Percentiles rank a stretch among this genome's conserved stretches.
Conservation (phyloP, 1,284 basidiomycete genomes). For the Moesziomyces sp. region DNA sequence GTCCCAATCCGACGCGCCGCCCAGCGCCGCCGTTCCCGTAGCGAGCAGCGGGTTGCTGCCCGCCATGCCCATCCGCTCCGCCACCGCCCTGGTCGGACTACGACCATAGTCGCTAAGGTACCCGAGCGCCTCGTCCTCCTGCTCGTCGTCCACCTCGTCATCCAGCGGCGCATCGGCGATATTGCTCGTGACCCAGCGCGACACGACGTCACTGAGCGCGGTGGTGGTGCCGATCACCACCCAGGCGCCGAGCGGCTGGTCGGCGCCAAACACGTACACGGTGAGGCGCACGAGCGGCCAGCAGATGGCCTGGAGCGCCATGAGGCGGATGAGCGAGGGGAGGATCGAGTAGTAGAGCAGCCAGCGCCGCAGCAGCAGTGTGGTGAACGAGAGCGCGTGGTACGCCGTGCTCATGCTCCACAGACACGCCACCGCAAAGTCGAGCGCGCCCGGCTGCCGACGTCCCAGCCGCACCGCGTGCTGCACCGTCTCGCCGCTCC, state of each 20-base stretch:
- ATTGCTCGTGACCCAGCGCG: slow-evolving; percentile 66
- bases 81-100: slow-evolving; percentile 11
- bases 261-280: slow-evolving; percentile 75
- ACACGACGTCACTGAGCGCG: slow-evolving; percentile 59
- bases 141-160: slow-evolving; percentile 38
- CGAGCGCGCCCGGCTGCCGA: slow-evolving; percentile 44
- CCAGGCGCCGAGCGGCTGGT: slow-evolving; percentile 80
- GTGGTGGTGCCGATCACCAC: slow-evolving; percentile 83
- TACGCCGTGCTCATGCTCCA: slow-evolving; percentile 77
- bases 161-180: slow-evolving; percentile 59
- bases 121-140: slow-evolving; percentile 23
- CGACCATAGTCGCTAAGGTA: slow-evolving; percentile 31
- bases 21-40: slow-evolving; percentile 5
- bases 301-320: slow-evolving; percentile 83
- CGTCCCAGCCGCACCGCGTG: slow-evolving; percentile 20
- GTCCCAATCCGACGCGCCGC: slow-evolving; percentile 39
- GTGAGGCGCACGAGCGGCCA: slow-evolving; percentile 87
- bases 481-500: slow-evolving; percentile 6
- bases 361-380: slow-evolving; percentile 83
- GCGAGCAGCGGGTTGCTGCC: slow-evolving; percentile 9
- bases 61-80: slow-evolving; percentile 13
- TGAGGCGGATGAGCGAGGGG: slow-evolving; percentile 81
- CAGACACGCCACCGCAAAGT: slow-evolving; percentile 54
- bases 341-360: slow-evolving; percentile 81
- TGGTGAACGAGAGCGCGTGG: slow-evolving; percentile 81